Conservation (phyloP, 192 early-diverging fungal species). For the Backusella sp. region DNA sequence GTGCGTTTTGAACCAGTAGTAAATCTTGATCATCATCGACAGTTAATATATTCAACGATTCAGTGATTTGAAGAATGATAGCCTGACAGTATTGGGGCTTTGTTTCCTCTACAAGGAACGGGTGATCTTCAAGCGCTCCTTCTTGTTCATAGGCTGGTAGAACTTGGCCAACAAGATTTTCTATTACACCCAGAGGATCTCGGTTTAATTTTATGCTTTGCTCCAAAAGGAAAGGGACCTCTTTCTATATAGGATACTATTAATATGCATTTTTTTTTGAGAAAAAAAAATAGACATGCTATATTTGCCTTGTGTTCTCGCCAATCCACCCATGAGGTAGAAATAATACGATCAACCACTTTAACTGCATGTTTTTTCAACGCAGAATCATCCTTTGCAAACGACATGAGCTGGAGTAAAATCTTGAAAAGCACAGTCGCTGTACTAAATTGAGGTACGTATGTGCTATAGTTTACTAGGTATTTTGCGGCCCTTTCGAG, state of each 20-base stretch:
- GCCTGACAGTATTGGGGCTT: constrained; percentile 43
- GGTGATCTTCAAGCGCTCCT: constrained; percentile 31
- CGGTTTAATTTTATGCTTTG: constrained; percentile 40
- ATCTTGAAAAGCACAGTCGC: constrained; percentile 42
- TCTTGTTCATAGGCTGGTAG: constrained; percentile 42
- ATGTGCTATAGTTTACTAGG: constrained; percentile 33
- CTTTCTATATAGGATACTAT: constrained; percentile 30
- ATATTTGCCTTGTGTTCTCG: constrained; percentile 38
- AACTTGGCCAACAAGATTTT: constrained; percentile 33
- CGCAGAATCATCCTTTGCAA: constrained; percentile 29
- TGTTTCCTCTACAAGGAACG: constrained; percentile 40
- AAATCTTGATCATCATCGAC: background rate
- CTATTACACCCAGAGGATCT: constrained; percentile 35
- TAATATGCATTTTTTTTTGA: background rate
- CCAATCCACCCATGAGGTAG: constrained; percentile 38
- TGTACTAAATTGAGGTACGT: constrained; percentile 41
- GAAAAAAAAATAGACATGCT: no score
- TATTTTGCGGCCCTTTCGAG: constrained; percentile 36
- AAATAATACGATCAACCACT: constrained; percentile 34
- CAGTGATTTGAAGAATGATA: constrained; percentile 20
- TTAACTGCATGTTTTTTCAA: constrained; percentile 25
- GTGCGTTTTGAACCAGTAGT: constrained; percentile 29
- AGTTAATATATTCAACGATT: background rate
- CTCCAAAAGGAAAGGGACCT: constrained; percentile 44
- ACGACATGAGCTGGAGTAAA: constrained; percentile 34